Evolutionary conservation across 2,329 filamentous ascomycete species (phyloP).

Genomic region (Drechslerella coelobrocha): DNA sequence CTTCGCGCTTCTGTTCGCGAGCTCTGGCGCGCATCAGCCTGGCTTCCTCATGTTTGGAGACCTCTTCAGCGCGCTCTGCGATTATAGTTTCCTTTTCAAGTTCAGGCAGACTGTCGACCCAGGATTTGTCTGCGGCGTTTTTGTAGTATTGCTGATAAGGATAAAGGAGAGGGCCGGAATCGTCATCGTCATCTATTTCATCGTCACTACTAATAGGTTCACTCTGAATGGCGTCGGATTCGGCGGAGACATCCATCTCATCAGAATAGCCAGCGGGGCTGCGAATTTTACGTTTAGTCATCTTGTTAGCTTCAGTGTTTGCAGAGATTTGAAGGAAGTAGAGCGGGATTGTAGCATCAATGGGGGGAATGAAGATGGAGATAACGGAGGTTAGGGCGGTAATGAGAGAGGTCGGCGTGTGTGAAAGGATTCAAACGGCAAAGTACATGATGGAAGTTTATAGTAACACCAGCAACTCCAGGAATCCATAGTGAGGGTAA

Average conservation of each 20-base stretch:
- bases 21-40: conserved; percentile 78
- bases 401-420: not conserved
- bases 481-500: conserved; percentile 1
- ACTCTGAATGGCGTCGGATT: conserved; percentile 27
- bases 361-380: not conserved
- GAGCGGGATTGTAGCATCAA: not conserved
- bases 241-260: conserved; percentile 12
- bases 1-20: conserved; percentile 73
- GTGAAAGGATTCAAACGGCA: not conserved
- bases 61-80: conserved; percentile 82
- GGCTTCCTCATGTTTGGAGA: conserved; percentile 76
- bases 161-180: conserved; percentile 67
- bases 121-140: conserved; percentile 73
- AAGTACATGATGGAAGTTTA: conserved; percentile 10
- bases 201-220: conserved; percentile 43
- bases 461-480: conserved; percentile 3
- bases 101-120: conserved; percentile 86
- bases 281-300: conserved; percentile 15
- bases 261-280: conserved; percentile 7
- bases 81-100: conserved; percentile 89
- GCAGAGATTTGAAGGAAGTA: not conserved
- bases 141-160: conserved; percentile 87
- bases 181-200: conserved; percentile 23
- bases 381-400: not conserved
- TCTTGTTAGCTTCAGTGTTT: conserved; percentile 19